Base-by-base conservation (phyloP, 2,329 filamentous ascomycete genomes). In the Albifimbria verrucaria region DNA sequence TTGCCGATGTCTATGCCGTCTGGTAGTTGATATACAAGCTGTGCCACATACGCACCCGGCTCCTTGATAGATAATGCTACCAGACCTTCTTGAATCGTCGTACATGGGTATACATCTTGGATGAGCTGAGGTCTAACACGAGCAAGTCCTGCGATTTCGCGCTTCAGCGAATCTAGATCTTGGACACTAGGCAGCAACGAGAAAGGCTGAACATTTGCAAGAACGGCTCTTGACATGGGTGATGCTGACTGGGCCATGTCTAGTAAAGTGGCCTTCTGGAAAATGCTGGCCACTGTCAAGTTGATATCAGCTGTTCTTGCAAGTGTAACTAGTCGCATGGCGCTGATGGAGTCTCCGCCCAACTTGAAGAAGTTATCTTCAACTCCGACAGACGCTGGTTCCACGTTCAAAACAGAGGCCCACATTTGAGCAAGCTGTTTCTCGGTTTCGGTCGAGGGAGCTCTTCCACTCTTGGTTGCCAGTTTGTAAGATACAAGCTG, bases 321-420 rank as follows among this genome's bases (percentile, higher is more conserved):
- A 7, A 68, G 55, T 4, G 63, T 57, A 4, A 65, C 63, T 53
- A 54, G 72, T 46, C 70, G 72, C 72, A 79, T 80, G 2, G 75
- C 74, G 3, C 67, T 53, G 2, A 77, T 66, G 0, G 75, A 77
- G 56, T 77, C 74, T 20, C 76, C 76, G 9, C 76, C 76, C 0
- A 77, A 65, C 0, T 66, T 66, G 65, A 78, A 77, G 61, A 79
- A 78, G 59, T 73, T 75, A 55, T 76, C 69, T 5, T 75, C 68
- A 2, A 65, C 54, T 7, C 69, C 67, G 18, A 77, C 71, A 7
- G 25, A 25, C 11, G 10, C 25, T 7, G 20, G 2, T 2, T 55
- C 47, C 10, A 52, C 25, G n/a, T 24, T 42, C 15, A 55, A 28
- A 11, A 55, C 43, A 2, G 21, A 17, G 4, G 49, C 53, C 53